phyloP scores from a whole-genome alignment of 495 filamentous ascomycete genomes.

The Podospora sp. region DNA sequence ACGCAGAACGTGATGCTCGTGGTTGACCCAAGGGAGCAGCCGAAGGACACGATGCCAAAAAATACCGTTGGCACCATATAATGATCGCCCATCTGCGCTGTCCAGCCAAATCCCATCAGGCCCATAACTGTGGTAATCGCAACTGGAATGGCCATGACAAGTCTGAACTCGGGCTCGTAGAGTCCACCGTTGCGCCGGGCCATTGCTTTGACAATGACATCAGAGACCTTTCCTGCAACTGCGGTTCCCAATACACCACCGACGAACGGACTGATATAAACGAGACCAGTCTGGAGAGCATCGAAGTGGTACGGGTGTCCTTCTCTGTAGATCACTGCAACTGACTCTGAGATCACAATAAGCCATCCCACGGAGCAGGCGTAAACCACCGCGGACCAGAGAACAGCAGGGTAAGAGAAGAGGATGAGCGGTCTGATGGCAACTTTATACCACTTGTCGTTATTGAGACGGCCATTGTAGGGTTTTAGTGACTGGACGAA shows the following conservation, averaged over 20 bases:
- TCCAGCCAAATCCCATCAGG: conserved; percentile 94
- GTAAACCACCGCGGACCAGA: conserved; percentile 90
- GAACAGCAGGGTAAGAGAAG: conserved; percentile 82
- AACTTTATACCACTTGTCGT: conserved; percentile 78
- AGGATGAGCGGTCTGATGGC: conserved; percentile 80
- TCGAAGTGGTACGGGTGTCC: conserved; percentile 72
- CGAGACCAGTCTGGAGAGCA: conserved; percentile 75
- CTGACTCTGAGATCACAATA: conserved; percentile 86
- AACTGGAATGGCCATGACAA: conserved; percentile 88
- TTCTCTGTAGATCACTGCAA: conserved; percentile 74
- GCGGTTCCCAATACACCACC: conserved; percentile 89
- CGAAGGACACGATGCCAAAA: conserved; percentile 91
- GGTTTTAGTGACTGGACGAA: conserved; percentile 71
- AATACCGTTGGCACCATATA: conserved; percentile 95
- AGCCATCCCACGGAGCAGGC: conserved; percentile 92
- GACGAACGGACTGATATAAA: conserved; percentile 88
- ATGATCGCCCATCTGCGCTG: conserved; percentile 66
- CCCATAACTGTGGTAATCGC: conserved; percentile 79
- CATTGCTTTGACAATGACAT: conserved; percentile 79
- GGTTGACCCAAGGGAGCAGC: conserved; percentile 89
- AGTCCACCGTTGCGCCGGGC: conserved; percentile 83
- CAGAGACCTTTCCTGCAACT: conserved; percentile 86
- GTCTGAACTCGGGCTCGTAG: conserved; percentile 93
- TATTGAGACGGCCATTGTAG: conserved; percentile 74
- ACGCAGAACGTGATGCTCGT: conserved; percentile 94